Evolutionary conservation across 179 eudicot genomes (phyloP).

Genomic region (Dionaea muscipula): DNA sequence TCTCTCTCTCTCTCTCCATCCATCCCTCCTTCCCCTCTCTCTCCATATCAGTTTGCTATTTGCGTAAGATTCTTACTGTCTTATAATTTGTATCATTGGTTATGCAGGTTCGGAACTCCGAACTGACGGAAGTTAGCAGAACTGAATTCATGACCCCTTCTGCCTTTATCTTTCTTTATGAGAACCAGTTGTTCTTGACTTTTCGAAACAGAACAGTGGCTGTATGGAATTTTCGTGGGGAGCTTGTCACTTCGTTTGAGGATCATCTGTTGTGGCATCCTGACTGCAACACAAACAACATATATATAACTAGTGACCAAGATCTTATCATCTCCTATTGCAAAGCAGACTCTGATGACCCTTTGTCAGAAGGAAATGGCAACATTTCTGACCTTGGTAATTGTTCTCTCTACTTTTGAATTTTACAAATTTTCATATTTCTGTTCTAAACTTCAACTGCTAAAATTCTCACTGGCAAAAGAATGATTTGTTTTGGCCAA

Average conservation of each 20-base stretch:
- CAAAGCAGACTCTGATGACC: slow-evolving; percentile 66
- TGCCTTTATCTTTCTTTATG: slow-evolving; percentile 87
- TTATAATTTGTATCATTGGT: background rate
- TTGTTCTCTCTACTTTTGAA: background rate
- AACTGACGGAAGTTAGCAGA: slow-evolving; percentile 79
- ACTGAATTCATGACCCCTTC: slow-evolving; percentile 96
- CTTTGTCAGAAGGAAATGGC: slow-evolving; percentile 58
- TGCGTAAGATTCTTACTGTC: too few relatives aligned
- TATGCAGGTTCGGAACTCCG: slow-evolving; percentile 65
- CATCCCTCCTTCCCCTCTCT: background rate
- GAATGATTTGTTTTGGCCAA: too few relatives aligned
- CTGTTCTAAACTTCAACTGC: background rate
- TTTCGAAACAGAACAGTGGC: slow-evolving; percentile 82
- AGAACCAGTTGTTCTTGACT: slow-evolving; percentile 82
- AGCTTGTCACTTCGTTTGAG: slow-evolving; percentile 94
- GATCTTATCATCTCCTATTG: slow-evolving; percentile 93
- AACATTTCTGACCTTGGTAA: slow-evolving; percentile 2
- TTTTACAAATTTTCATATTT: background rate
- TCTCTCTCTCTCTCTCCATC: background rate
- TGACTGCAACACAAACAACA: slow-evolving; percentile 95
- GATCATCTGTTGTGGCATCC: slow-evolving; percentile 99
- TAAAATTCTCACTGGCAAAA: too few relatives aligned
- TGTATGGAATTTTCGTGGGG: slow-evolving; percentile 97
- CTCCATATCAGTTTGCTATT: background rate
- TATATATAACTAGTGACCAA: slow-evolving; percentile 88